Conservation (phyloP, 1,284 basidiomycete genomes). For the Apiotrichum brassicae region DNA sequence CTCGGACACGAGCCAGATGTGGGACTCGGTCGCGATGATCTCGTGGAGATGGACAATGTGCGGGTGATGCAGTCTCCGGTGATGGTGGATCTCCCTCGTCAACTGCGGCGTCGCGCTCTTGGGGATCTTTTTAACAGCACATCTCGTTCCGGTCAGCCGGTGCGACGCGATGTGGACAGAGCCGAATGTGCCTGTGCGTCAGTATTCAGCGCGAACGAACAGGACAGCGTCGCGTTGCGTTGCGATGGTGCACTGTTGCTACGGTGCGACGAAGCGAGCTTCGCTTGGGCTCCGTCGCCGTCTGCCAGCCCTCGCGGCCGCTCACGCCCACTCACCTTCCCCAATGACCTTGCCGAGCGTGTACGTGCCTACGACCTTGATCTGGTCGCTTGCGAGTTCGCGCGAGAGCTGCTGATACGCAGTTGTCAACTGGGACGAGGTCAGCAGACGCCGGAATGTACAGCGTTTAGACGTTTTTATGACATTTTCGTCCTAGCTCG, state of each 20-base stretch:
- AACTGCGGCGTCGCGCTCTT: conserved; percentile 82
- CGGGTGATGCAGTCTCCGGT: conserved; percentile 90
- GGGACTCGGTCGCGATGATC: conserved; percentile 89
- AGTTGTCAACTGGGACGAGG: conserved; percentile 61
- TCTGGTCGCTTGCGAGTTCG: conserved; percentile 80
- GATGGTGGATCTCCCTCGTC: conserved; percentile 96
- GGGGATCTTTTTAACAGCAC: conserved; percentile 97
- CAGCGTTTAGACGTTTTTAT: too few species aligned
- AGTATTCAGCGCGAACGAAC: not conserved
- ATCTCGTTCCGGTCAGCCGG: conserved; percentile 76
- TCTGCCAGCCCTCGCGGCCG: too few species aligned
- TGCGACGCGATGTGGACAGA: conserved; percentile 90
- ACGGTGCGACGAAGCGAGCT: too few species aligned
- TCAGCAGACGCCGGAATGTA: too few species aligned
- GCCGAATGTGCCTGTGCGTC: conserved; percentile 71
- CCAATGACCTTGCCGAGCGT: conserved; percentile 92
- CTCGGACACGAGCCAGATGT: conserved; percentile 96
- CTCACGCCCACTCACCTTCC: conserved; percentile 63
- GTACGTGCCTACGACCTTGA: conserved; percentile 91
- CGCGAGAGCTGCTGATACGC: conserved; percentile 96
- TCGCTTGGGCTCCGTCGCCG: too few species aligned
- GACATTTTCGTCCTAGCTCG: too few species aligned
- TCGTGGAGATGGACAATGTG: conserved; percentile 94
- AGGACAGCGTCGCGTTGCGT: not conserved
- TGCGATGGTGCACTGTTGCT: not conserved